These are phyloP conservation scores for Buxus sempervirens DNA, from an alignment of 164 flowering plant species.

Conservation along the genomic window DNA sequence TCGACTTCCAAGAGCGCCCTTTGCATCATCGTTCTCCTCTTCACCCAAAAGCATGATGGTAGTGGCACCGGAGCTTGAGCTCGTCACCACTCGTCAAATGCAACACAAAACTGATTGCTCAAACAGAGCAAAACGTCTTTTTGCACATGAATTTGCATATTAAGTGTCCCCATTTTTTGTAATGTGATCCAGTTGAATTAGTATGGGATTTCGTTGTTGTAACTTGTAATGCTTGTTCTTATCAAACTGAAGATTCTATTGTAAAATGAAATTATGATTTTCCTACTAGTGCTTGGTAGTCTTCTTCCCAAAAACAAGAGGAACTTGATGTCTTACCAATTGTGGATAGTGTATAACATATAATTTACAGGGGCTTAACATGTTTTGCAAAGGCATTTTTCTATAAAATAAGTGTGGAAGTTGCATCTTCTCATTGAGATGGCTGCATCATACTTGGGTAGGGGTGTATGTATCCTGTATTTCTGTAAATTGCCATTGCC, in stretches of 20 bases:
- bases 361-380: too few relatives aligned
- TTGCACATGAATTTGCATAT: not conserved
- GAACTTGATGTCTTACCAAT: too few relatives aligned
- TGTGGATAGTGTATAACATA: too few relatives aligned
- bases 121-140: too few relatives aligned
- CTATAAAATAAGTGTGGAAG: too few relatives aligned
- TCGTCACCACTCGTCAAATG: slow-evolving; percentile 17
- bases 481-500: too few relatives aligned
- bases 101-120: slow-evolving; percentile 3
- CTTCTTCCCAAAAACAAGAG: too few relatives aligned
- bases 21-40: slow-evolving; percentile 40
- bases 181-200: not conserved
- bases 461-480: too few relatives aligned
- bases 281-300: not conserved
- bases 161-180: not conserved
- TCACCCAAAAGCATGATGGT: slow-evolving; percentile 22
- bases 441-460: too few relatives aligned
- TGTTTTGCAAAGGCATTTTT: too few relatives aligned
- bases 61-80: slow-evolving; percentile 3
- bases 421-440: too few relatives aligned
- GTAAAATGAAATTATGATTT: not conserved
- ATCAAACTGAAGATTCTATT: not conserved
- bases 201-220: not conserved
- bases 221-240: too few relatives aligned
- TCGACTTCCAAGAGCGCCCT: slow-evolving; percentile 20